Percentiles rank a stretch among this genome's conserved stretches.
phyloP scores from a whole-genome alignment of 176 grass and related monocot species.

The Cocos nucifera region DNA sequence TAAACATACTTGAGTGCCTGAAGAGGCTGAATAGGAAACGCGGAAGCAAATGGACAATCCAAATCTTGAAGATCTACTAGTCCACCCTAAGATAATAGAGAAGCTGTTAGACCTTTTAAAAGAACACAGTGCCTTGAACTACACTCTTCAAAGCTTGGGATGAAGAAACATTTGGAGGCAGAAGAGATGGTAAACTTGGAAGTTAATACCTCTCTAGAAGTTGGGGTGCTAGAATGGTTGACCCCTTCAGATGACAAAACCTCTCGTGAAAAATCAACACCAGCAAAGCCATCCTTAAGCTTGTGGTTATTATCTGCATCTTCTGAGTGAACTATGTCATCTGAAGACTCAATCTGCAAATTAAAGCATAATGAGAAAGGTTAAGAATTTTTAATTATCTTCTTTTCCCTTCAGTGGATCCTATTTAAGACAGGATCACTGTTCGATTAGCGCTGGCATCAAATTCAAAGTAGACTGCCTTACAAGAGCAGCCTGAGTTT shows the following conservation, averaged over 20 bases:
- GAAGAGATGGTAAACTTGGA: background rate
- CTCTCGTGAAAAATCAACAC: slow-evolving; percentile 21
- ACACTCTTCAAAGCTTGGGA: background rate
- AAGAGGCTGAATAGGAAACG: slow-evolving; percentile 61
- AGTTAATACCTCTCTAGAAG: slow-evolving; percentile 49
- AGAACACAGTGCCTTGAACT: background rate
- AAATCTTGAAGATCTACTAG: slow-evolving; percentile 70
- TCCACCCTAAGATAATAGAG: slow-evolving; percentile 36
- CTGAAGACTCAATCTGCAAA: slow-evolving; percentile 68
- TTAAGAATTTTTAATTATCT: background rate
- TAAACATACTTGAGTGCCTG: slow-evolving; percentile 75
- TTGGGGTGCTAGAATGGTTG: slow-evolving; percentile 35
- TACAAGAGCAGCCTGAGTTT: slow-evolving; percentile 88
- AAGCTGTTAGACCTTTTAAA: background rate
- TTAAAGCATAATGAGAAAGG: slow-evolving; percentile 11
- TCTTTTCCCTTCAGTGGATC: no score
- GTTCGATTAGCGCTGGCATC: no score
- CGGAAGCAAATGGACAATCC: slow-evolving; percentile 52
- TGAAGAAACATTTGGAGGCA: no score
- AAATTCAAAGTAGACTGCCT: slow-evolving; percentile 15
- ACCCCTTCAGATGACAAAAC: slow-evolving; percentile 30
- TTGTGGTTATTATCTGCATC: slow-evolving; percentile 21
- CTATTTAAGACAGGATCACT: no score
- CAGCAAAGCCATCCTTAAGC: slow-evolving; percentile 24
- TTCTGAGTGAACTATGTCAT: slow-evolving; percentile 42